Conservation (phyloP, 2,329 filamentous ascomycete species). For the Trichoderma gracile region DNA sequence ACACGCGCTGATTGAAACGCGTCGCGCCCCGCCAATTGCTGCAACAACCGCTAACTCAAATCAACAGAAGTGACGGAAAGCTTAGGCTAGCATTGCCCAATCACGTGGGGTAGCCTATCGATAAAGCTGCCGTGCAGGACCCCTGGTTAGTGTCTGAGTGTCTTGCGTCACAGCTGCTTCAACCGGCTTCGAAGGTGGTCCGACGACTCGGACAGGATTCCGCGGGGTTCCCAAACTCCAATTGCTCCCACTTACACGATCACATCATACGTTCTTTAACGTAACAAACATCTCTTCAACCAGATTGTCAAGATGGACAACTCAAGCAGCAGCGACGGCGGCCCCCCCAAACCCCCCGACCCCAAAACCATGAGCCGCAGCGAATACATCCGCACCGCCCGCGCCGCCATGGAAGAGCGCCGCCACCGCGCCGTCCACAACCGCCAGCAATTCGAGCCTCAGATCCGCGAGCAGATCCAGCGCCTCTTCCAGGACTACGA, state of each 20-base stretch:
- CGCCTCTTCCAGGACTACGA: slow-evolving; percentile 38
- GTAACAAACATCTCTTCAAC: not conserved
- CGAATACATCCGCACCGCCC: slow-evolving; percentile 32
- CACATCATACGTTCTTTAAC: not conserved
- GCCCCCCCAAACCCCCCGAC: slow-evolving; percentile 33
- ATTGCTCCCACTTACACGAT: not conserved
- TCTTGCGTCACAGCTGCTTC: slow-evolving; percentile 25
- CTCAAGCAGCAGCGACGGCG: slow-evolving; percentile 13
- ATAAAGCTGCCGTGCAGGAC: slow-evolving; percentile 32
- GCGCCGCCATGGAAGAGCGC: slow-evolving; percentile 39
- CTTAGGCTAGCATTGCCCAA: not conserved
- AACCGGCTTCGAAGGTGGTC: not conserved
- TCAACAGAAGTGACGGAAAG: too few relatives aligned
- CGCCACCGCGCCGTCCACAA: slow-evolving; percentile 35
- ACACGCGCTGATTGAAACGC: slow-evolving; percentile 23
- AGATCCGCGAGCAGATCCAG: slow-evolving; percentile 37
- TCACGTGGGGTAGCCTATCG: slow-evolving; percentile 35
- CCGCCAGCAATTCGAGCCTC: slow-evolving; percentile 36
- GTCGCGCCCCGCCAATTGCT: slow-evolving; percentile 25
- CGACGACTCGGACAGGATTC: not conserved
- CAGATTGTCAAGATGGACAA: slow-evolving; percentile 25
- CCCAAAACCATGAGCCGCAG: slow-evolving; percentile 28
- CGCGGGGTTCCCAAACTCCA: slow-evolving; percentile 6
- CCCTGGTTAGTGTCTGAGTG: slow-evolving; percentile 6
- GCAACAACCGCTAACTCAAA: not conserved